A percentile compares a stretch with the other conserved stretches of the same genome.
These are phyloP conservation scores for Suhomyces bolitotheri DNA, from an alignment of 1,139 yeast genomes.

Conservation along the genomic window DNA sequence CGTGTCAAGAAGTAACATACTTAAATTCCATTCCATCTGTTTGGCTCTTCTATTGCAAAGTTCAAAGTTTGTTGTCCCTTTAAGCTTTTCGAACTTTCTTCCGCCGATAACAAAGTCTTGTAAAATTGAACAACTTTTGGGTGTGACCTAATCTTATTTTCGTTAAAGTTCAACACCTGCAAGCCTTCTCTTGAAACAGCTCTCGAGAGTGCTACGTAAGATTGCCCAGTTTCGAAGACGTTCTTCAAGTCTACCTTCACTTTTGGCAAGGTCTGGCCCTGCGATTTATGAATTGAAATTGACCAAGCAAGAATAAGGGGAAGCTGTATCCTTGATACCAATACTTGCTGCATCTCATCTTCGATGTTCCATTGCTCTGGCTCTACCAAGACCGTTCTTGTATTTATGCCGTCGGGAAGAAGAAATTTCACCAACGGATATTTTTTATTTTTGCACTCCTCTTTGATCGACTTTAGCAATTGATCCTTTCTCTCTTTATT, in stretches of 20 bases:
- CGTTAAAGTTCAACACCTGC: conserved; percentile 71
- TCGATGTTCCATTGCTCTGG: conserved; percentile 48
- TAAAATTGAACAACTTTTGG: conserved; percentile 65
- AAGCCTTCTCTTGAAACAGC: conserved; percentile 79
- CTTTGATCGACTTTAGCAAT: conserved; percentile 31
- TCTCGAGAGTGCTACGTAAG: conserved; percentile 65
- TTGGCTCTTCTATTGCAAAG: conserved; percentile 6
- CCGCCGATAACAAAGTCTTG: conserved; percentile 30
- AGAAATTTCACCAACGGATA: conserved; percentile 79
- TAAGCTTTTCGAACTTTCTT: conserved; percentile 12
- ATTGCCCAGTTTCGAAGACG: conserved; percentile 65
- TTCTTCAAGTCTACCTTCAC: conserved; percentile 77
- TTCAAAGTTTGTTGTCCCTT: conserved; percentile 17
- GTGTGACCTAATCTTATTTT: conserved; percentile 59
- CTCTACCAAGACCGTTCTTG: conserved; percentile 61
- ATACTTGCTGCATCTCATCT: conserved; percentile 33
- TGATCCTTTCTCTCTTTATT: conserved; percentile 16
- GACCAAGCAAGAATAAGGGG: conserved; percentile 96
- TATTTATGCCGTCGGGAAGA: conserved; percentile 61
- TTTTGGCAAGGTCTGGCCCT: conserved; percentile 86
- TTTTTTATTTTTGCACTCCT: conserved; percentile 34
- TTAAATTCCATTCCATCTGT: neutral
- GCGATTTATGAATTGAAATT: conserved; percentile 90
- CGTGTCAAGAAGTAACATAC: too few species aligned
- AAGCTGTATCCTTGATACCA: conserved; percentile 51